Base-by-base conservation (phyloP, 2,329 filamentous ascomycete genomes). In the Ophiognomonia clavigignenti-juglandacearum region DNA sequence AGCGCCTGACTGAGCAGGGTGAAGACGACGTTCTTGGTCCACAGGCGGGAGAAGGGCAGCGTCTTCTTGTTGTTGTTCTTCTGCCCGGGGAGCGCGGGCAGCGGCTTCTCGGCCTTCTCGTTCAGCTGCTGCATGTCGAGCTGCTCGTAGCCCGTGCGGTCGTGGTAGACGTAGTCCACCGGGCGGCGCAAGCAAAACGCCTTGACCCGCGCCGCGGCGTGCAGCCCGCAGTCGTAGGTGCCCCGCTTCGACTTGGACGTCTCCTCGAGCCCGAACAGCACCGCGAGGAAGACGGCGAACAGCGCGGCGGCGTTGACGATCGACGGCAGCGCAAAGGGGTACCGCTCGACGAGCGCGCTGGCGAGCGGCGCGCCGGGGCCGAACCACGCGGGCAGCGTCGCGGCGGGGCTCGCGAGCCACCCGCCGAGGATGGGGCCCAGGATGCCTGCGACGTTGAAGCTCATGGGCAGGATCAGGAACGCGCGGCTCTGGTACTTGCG, bases 271-370 rank as follows among this genome's bases (percentile, higher is more conserved):
- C 80, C 83, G 20, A 88, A 68, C 47, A 85, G 68, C 3, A 85
- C 73, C 2, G 73, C 66, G 4, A 75, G 41, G 0, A 77, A 72
- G 0, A 81, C 78, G 2, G 69, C 57, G 3, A 78, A 61, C 10
- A 88, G 72, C 47, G 85, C 81, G 0, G 74, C 51, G 2, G 79
- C 80, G 56, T 81, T 86, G 41, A 86, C 67, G 1, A 88, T 63
- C 56, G 85, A 87, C 0, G 85, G 85, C 32, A 88, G 65, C 1
- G 82, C 82, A 64, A 84, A 88, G 0, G 85, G 85, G 63, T 80
- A 88, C 41, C 67, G 64, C 18, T 66, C 69, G 71, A 86, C 79
- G 81, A 85, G 86, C 52, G 72, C 65, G 2, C 82, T 81, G 0
- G 80, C 82, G 39, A 86, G 61, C 0, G 71, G 52, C 1, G 79